Base-by-base conservation (phyloP, 768 basidiomycete genomes). In the Tylopilus felleus region DNA sequence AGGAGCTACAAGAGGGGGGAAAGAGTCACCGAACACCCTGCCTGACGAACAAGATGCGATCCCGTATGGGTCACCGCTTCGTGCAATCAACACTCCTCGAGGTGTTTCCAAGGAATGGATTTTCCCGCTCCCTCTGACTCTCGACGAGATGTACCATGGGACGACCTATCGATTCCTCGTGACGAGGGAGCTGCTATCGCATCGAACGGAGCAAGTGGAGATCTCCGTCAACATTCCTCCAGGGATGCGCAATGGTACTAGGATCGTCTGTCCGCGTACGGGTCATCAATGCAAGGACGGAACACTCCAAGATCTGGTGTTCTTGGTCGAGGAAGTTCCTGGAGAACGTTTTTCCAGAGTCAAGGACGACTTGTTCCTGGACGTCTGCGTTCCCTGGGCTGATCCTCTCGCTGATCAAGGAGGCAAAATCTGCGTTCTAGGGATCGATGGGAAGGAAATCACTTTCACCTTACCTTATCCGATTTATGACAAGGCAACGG, bases 281-380 rank as follows among this genome's bases (percentile, higher is more conserved):
- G 86, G 86, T n/a, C 83, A 87, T 69, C 84, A 88, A 60, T 73
- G 78, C 52, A 73, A 74, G 56, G 76, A 79, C 52, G 80, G 81
- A 13, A 67, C 73, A 12, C 77, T 79, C 48, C 85, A 88, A 60
- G 84, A 88, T 51, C 77, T 88, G 49, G 79, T 83, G 19, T 88
- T 88, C 60, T 68, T 87, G 47, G 72, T 88, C 28, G 81, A 84
- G 60, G 80, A 85, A 62, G 69, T 76, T 21, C 74, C 76, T 42
- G 83, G 87, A 58, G 73, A 80, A 41, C 74, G 77, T 31, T 87
- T 87, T 63, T 70, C 73, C 16, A 74, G 86, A 52, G 69, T 78
- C 16, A 77, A 78, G 38, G 78, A 85, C 55, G 82, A 86, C 59
- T 70, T 88, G 23, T 68, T 81, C 48, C 58, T 81, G 62, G 75